Percentiles rank a stretch among this genome's conserved stretches.
phyloP scores from a whole-genome alignment of 331 rosid species.

The Cydonia oblonga region DNA sequence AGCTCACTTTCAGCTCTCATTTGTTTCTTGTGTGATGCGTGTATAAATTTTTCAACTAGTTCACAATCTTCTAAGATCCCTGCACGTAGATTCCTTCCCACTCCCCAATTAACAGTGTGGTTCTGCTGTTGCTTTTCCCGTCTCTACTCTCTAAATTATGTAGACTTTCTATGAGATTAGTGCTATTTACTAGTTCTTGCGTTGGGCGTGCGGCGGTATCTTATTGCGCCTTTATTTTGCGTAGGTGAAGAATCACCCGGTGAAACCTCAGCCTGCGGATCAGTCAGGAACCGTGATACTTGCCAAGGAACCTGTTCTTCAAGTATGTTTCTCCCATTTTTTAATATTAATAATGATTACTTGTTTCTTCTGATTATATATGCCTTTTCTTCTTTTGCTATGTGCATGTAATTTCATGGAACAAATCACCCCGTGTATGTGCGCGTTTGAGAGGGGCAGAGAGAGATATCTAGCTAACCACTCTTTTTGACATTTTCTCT shows the following conservation, averaged over 20 bases:
- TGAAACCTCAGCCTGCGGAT: conserved; percentile 78
- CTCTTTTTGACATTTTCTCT: neutral
- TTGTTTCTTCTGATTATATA: neutral
- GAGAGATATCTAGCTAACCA: neutral
- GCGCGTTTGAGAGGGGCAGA: neutral
- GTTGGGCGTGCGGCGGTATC: neutral
- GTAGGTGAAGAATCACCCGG: conserved; percentile 87
- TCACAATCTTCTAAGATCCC: neutral
- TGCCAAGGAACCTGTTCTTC: conserved; percentile 83
- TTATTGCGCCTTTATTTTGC: neutral
- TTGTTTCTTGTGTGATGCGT: neutral
- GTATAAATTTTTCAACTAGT: neutral
- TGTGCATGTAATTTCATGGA: neutral
- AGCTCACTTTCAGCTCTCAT: neutral
- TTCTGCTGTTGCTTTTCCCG: neutral
- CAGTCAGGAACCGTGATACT: conserved; percentile 82
- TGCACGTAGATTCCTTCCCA: neutral
- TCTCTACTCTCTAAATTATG: neutral
- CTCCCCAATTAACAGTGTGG: neutral
- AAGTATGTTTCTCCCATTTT: conserved; percentile 38
- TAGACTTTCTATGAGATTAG: neutral
- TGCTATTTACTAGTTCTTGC: neutral
- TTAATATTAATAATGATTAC: neutral
- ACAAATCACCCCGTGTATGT: neutral
- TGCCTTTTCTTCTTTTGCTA: neutral